Conservation (phyloP, 768 basidiomycete species). For the Termitomyces eurrhizus region DNA sequence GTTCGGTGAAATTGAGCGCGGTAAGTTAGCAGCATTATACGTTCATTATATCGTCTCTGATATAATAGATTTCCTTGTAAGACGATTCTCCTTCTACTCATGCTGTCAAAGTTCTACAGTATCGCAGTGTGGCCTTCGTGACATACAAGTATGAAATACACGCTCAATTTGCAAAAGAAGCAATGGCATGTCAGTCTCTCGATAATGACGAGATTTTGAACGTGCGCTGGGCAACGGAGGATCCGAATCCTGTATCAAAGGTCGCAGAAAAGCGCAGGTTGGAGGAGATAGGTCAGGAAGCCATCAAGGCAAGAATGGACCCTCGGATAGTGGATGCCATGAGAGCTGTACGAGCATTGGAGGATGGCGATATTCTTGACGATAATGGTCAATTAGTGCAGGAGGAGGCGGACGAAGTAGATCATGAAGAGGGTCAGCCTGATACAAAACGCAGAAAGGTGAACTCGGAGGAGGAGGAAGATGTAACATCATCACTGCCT, state of each 20-base stretch:
- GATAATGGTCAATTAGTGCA: slow-evolving; percentile 34
- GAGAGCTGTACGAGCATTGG: slow-evolving; percentile 79
- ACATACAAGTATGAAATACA: slow-evolving; percentile 84
- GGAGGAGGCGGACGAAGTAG: slow-evolving; percentile 21
- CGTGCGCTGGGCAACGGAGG: slow-evolving; percentile 98
- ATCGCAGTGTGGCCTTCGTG: slow-evolving; percentile 95
- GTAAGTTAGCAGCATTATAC: slow-evolving; percentile 43
- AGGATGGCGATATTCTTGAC: slow-evolving; percentile 64
- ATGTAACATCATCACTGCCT: slow-evolving; percentile 18
- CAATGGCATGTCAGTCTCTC: slow-evolving; percentile 97
- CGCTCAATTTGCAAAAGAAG: slow-evolving; percentile 96
- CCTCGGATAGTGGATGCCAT: slow-evolving; percentile 88
- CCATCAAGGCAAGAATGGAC: slow-evolving; percentile 82
- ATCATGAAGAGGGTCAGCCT: slow-evolving; percentile 31
- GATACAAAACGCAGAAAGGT: slow-evolving; percentile 34
- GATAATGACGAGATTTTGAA: slow-evolving; percentile 98
- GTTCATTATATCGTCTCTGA: not conserved
- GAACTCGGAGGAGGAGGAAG: slow-evolving; percentile 18
- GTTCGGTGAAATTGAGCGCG: slow-evolving; percentile 90
- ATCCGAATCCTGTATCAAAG: slow-evolving; percentile 92
- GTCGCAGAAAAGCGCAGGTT: slow-evolving; percentile 80
- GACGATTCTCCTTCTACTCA: slow-evolving; percentile 25
- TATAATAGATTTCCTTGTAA: not conserved
- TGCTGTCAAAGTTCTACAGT: slow-evolving; percentile 85
- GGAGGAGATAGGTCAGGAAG: slow-evolving; percentile 81